phyloP scores from a whole-genome alignment of 768 basidiomycete species.

The Amanita pseudoporphyria region DNA sequence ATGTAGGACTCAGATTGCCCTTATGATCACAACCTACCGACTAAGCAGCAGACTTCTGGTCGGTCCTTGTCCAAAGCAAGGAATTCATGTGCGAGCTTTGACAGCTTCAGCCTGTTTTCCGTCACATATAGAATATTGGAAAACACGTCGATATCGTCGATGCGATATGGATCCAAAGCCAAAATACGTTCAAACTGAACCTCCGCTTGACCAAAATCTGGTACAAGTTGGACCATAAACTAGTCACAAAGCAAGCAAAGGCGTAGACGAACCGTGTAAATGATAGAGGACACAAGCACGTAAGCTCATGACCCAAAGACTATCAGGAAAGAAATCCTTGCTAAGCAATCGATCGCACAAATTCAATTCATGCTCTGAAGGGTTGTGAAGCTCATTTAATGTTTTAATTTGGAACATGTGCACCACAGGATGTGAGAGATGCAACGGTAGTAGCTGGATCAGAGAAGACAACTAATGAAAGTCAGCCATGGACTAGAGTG shows the following conservation, averaged over 20 bases:
- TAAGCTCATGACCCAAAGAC: slow-evolving; percentile 79
- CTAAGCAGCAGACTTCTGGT: slow-evolving; percentile 92
- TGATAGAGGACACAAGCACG: slow-evolving; percentile 86
- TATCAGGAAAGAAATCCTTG: slow-evolving; percentile 67
- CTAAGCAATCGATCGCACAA: slow-evolving; percentile 72
- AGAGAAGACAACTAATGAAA: slow-evolving; percentile 35
- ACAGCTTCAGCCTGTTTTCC: slow-evolving; percentile 80
- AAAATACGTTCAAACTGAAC: slow-evolving; percentile 79
- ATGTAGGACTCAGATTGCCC: neutral
- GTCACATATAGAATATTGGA: slow-evolving; percentile 97
- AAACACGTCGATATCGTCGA: slow-evolving; percentile 93
- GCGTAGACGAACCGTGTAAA: slow-evolving; percentile 61
- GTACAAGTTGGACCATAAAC: slow-evolving; percentile 7
- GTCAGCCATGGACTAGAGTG: slow-evolving; percentile 9
- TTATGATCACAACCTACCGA: slow-evolving; percentile 48
- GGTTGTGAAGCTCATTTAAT: slow-evolving; percentile 81
- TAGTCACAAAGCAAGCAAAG: slow-evolving; percentile 5
- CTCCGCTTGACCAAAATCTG: slow-evolving; percentile 86
- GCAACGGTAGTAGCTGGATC: slow-evolving; percentile 37
- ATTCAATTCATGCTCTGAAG: slow-evolving; percentile 75
- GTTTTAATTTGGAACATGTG: slow-evolving; percentile 79
- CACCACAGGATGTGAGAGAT: slow-evolving; percentile 38
- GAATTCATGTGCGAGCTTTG: slow-evolving; percentile 87
- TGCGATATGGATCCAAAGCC: slow-evolving; percentile 71
- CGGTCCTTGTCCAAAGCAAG: slow-evolving; percentile 83